A percentile compares a stretch with the other conserved stretches of the same genome.
Conservation (phyloP, 768 basidiomycete genomes). For the Baorangia bicolor region DNA sequence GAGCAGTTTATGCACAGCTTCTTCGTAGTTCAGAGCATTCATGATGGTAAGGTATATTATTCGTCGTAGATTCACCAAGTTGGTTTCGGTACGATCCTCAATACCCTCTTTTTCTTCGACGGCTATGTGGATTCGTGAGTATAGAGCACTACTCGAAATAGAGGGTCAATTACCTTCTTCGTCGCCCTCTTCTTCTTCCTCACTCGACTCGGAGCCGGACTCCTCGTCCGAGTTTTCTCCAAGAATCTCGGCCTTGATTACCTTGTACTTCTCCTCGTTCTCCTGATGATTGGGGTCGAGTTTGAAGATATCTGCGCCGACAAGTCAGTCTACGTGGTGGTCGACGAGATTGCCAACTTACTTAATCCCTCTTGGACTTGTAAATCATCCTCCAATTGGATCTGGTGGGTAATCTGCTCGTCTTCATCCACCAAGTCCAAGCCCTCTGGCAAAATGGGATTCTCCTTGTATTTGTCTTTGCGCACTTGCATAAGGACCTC, state of each 20-base stretch:
- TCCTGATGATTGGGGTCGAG: conserved; percentile 82
- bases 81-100: conserved; percentile 92
- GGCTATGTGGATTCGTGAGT: conserved; percentile 36
- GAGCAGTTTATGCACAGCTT: conserved; percentile 97
- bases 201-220: conserved; percentile 61
- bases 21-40: conserved; percentile 97
- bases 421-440: conserved; percentile 97
- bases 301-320: conserved; percentile 84
- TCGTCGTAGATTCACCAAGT: conserved; percentile 91
- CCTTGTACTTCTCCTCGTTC: conserved; percentile 92
- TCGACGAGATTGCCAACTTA: conserved; percentile 42
- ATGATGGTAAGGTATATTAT: conserved; percentile 97
- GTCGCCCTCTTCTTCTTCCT: conserved; percentile 65
- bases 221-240: conserved; percentile 83
- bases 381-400: conserved; percentile 89
- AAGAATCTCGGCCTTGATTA: conserved; percentile 90
- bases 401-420: conserved; percentile 94
- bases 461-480: conserved; percentile 99
- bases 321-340: conserved; percentile 7
- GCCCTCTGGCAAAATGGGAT: conserved; percentile 91
- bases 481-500: conserved; percentile 99
- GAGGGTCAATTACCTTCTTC: conserved; percentile 38
- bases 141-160: conserved; percentile 25
- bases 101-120: conserved; percentile 85
- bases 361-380: conserved; percentile 94